A percentile compares a stretch with the other conserved stretches of the same genome.
phyloP scores from a whole-genome alignment of 2,329 filamentous ascomycete genomes.

The Dactylonectria estremocensis region DNA sequence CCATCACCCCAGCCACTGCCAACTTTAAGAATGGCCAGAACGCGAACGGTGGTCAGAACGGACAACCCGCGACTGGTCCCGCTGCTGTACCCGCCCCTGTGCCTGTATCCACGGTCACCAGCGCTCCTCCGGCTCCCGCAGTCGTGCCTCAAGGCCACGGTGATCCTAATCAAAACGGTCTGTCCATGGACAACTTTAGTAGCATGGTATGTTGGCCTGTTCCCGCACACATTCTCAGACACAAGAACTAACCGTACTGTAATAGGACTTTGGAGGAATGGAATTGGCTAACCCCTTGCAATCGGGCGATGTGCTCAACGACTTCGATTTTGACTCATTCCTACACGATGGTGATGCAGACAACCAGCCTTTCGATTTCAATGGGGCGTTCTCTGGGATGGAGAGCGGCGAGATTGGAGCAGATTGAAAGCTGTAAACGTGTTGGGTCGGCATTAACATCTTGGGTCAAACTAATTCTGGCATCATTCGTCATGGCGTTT shows the following conservation, averaged over 20 bases:
- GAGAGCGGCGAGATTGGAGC: slow-evolving; percentile 72
- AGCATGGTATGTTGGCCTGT: slow-evolving; percentile 59
- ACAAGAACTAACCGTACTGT: slow-evolving; percentile 22
- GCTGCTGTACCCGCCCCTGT: slow-evolving; percentile 48
- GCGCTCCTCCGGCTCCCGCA: slow-evolving; percentile 57
- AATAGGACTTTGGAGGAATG: slow-evolving; percentile 64
- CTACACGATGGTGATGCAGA: slow-evolving; percentile 70
- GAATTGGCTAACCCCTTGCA: slow-evolving; percentile 70
- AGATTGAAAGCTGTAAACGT: slow-evolving; percentile 58
- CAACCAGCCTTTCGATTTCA: slow-evolving; percentile 69
- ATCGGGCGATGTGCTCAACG: slow-evolving; percentile 72
- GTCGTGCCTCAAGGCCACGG: slow-evolving; percentile 62
- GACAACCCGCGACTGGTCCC: slow-evolving; percentile 49
- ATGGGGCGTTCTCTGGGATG: slow-evolving; percentile 65
- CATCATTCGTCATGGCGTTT: slow-evolving; percentile 60
- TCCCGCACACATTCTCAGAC: slow-evolving; percentile 23
- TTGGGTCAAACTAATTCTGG: slow-evolving; percentile 56
- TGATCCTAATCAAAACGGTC: slow-evolving; percentile 64
- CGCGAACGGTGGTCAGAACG: slow-evolving; percentile 51
- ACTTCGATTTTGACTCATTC: slow-evolving; percentile 80
- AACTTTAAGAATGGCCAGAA: slow-evolving; percentile 59
- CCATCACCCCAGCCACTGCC: slow-evolving; percentile 72
- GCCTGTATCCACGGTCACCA: slow-evolving; percentile 49
- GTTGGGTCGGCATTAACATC: slow-evolving; percentile 49
- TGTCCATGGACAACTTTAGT: slow-evolving; percentile 60